A percentile compares a stretch with the other conserved stretches of the same genome.
Conservation (phyloP, 2,329 filamentous ascomycete species). For the Pezicula radicicola region DNA sequence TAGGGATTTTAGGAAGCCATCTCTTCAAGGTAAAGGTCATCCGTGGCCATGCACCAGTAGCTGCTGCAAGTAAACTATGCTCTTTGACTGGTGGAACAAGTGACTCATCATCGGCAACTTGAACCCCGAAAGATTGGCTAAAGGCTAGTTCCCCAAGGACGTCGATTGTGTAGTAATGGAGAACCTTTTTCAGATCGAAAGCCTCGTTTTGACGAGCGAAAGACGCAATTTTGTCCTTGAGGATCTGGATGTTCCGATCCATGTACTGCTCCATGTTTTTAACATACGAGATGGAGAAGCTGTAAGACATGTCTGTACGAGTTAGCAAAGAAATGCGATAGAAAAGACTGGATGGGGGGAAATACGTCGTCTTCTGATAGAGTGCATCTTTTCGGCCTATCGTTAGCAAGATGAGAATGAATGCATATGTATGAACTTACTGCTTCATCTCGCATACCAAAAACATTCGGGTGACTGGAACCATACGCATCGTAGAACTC, state of each 20-base stretch:
- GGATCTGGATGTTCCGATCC: constrained; percentile 27
- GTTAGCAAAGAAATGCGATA: too few species aligned
- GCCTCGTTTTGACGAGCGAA: background rate
- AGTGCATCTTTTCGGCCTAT: too few species aligned
- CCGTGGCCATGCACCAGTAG: background rate
- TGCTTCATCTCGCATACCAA: too few species aligned
- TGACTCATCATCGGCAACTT: background rate
- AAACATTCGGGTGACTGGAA: too few species aligned
- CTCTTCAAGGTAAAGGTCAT: constrained; percentile 18
- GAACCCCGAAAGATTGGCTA: background rate
- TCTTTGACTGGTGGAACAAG: background rate
- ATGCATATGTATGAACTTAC: too few species aligned
- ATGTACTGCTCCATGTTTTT: constrained; percentile 15
- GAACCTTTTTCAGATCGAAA: background rate
- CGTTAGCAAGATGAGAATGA: too few species aligned
- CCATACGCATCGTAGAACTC: too few species aligned
- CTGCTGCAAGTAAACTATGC: background rate
- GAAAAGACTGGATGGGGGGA: too few species aligned
- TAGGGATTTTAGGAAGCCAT: constrained; percentile 21
- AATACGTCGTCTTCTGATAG: too few species aligned
- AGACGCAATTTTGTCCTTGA: constrained; percentile 15
- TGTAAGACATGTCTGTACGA: too few species aligned
- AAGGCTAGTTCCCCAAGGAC: constrained; percentile 1
- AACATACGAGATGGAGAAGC: too few species aligned
- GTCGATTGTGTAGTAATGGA: background rate